Percentiles rank a stretch among this genome's conserved stretches.
These are phyloP conservation scores for Dacryopinax primogenitus DNA, from an alignment of 768 basidiomycete genomes.

Conservation along the genomic window DNA sequence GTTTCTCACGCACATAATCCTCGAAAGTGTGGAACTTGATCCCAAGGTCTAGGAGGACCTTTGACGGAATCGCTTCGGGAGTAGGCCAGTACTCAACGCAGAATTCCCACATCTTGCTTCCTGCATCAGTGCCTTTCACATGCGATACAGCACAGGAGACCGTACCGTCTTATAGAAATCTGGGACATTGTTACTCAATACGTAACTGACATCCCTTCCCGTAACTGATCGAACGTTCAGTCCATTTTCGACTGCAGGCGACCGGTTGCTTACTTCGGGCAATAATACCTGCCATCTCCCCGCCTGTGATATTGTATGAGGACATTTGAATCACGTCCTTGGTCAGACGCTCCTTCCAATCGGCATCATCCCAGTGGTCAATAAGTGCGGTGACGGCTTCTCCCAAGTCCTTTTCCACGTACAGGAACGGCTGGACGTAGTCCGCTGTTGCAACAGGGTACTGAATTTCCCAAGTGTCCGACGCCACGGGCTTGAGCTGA, in stretches of 20 bases:
- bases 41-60: neutral
- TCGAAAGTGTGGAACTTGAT: neutral
- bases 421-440: neutral
- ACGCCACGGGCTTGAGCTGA: neutral
- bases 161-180: neutral
- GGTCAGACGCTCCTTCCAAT: constrained; percentile 4
- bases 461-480: neutral
- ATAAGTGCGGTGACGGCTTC: neutral
- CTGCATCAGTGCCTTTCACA: too few relatives aligned
- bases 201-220: neutral
- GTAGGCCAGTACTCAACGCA: too few relatives aligned
- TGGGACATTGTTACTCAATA: neutral
- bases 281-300: neutral
- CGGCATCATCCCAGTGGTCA: constrained; percentile 7
- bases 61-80: too few relatives aligned
- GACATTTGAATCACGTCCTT: neutral
- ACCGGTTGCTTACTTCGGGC: constrained; percentile 7
- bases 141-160: too few relatives aligned
- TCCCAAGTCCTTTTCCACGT: neutral
- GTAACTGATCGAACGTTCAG: neutral
- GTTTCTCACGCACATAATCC: neutral
- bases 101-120: too few relatives aligned
- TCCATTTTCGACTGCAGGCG: neutral
- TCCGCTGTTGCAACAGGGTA: neutral
- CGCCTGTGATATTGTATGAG: neutral